Base-by-base conservation (phyloP, 192 early-diverging fungal genomes). In the Coemansia sp. region DNA sequence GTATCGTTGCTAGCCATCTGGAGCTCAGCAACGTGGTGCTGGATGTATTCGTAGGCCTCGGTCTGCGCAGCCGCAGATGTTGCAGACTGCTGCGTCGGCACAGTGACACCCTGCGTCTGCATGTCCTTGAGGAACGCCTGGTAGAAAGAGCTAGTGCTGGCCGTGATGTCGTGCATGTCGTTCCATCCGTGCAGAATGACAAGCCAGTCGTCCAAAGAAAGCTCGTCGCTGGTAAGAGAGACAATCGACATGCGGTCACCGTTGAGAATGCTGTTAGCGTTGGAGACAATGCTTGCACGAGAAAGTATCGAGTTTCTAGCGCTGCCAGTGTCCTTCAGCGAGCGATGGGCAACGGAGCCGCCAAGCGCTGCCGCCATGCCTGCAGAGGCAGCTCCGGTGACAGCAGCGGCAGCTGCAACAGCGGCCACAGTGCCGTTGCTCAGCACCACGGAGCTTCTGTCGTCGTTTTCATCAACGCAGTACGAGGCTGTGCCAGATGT, bases 181-280 rank as follows among this genome's bases (percentile, higher is more conserved):
- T 64, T 75, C 73, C 79, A 76, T 25, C 79, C 79, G 28, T 60
- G 79, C 56, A 76, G 60, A 25, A 82, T 61, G 1, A 82, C 71
- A 22, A 82, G 61, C 74, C 79, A 82, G 67, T 76, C 74, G 62
- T 82, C 79, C 55, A 76, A 52, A 3, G 79, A 63, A 29, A 82
- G 70, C 63, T 82, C 74, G 29, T 60, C 76, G 34, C 36, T 51
- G 22, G 49, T 29, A n/a, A 54, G 55, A 29, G 55, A 55, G 7
- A 29, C 20, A 14, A 71, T 71, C 4, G 62, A 38, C 56, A 60
- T 40, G 14, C 60, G 42, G 60, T 71, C 42, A 51, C 17, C 56
- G 40, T 56, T 55, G n/a, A 33, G 57, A 45, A 68, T 59, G 63
- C 38, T 59, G 32, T 25, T 25, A 25, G 50, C 51, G 33, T 60